Base-by-base conservation (phyloP, 371 early-diverging fungal genomes). In the Lichtheimia ramosa region DNA sequence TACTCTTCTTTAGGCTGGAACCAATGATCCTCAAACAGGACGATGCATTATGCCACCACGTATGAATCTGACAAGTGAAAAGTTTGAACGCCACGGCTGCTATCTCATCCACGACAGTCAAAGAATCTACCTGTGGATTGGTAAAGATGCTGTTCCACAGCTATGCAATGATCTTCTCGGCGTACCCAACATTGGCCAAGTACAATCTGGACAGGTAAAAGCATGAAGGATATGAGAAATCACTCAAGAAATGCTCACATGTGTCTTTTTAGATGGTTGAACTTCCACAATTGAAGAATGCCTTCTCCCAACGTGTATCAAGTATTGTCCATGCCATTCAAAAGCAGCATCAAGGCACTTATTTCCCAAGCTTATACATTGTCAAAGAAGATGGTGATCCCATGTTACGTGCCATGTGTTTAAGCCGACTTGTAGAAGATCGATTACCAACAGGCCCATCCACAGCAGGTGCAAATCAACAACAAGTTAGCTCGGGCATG, bases 381-480 rank as follows among this genome's bases (percentile, higher is more conserved):
- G 87, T 95, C 58, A 91, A 91, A 69, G 97, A 97, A 70, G 96
- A 97, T 62, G 93, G 93, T 5, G 95, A 96, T 64, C 91, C 92
- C 15, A 75, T 79, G 7, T 63, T 95, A 61, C 82, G 94, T 18
- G 75, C 89, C 69, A 81, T 86, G 90, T 92, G 96, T 78, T 59
- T 93, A 69, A 84, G 89, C 46, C 90, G 92, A 58, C 72, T 98
- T 64, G 80, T 96, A 40, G 96, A 96, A 76, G 98, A 97, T 69
- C 67, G 81, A 15, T 68, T 70, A 48, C 66, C 72, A 13, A 58
- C 64, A 16, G 79, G 75, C 1, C 79, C 79, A 23, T 51, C 66
- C 15, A 52, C 59, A 27, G 79, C 79, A 20, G 80, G 80, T 13
- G 73, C 75, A 25, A 74, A 74, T 48, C 80, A 74, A 60, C 51